These are phyloP conservation scores for Lepidium africanum DNA, from an alignment of 345 rosid genomes.

Conservation along the genomic window DNA sequence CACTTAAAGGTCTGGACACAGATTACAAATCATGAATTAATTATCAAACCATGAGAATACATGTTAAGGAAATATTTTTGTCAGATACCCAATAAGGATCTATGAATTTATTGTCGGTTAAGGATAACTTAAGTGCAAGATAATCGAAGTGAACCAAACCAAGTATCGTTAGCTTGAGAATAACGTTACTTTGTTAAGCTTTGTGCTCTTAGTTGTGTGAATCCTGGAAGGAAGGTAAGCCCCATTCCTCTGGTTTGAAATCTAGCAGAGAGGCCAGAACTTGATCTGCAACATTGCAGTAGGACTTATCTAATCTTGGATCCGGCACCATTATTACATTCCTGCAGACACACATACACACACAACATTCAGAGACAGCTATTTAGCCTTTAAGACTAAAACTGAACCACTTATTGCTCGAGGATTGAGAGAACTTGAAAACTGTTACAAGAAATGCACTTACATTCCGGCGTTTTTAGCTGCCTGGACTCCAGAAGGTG, in stretches of 20 bases:
- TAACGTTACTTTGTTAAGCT: slow-evolving; percentile 22
- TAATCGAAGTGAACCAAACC: slow-evolving; percentile 8
- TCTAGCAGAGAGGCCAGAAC: slow-evolving; percentile 57
- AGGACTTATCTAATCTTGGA: slow-evolving; percentile 66
- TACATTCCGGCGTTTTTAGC: slow-evolving; percentile 94
- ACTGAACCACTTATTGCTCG: background rate
- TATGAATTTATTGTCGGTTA: background rate
- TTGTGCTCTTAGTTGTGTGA: background rate
- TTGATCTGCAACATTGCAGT: slow-evolving; percentile 62
- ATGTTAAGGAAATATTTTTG: background rate
- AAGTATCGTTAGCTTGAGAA: slow-evolving; percentile 1
- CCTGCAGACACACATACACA: slow-evolving; percentile 40
- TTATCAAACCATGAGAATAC: background rate
- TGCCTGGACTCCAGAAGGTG: slow-evolving; percentile 85
- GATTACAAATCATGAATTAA: background rate
- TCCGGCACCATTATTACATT: slow-evolving; percentile 83
- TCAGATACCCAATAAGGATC: background rate
- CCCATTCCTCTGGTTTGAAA: slow-evolving; percentile 65
- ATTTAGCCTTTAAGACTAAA: background rate
- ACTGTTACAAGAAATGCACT: slow-evolving; percentile 30
- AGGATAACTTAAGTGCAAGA: background rate
- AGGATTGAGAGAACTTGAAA: background rate
- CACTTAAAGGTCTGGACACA: background rate
- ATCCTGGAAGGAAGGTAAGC: slow-evolving; percentile 58
- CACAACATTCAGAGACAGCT: background rate